Conservation (phyloP, 257 asterid genomes). For the Lithospermum erythrorhizon region DNA sequence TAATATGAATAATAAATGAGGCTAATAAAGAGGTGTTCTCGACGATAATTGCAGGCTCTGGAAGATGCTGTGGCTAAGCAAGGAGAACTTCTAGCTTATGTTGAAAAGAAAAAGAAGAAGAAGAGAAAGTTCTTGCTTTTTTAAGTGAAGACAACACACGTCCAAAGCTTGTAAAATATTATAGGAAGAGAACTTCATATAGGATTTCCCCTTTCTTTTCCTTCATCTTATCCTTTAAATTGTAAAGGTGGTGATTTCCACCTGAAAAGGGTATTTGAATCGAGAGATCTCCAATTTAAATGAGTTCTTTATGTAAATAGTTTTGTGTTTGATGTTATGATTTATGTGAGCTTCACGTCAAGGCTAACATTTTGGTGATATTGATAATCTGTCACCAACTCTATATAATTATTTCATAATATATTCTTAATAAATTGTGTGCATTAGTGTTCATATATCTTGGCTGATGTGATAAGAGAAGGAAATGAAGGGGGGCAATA, state of each 20-base stretch:
- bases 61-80: conserved; percentile 67
- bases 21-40: background rate
- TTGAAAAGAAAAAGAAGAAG: conserved; percentile 21
- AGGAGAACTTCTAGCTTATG: conserved; percentile 70
- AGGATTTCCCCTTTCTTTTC: background rate
- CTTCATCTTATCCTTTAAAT: background rate
- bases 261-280: background rate
- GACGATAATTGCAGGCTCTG: conserved; percentile 36
- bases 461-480: too few species aligned
- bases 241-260: too few species aligned
- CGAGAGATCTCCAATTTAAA: background rate
- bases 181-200: background rate
- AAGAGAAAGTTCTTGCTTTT: background rate
- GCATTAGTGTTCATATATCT: too few species aligned
- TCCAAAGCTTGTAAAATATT: background rate
- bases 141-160: background rate
- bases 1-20: too few species aligned
- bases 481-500: too few species aligned
- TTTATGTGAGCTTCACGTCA: too few species aligned
- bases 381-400: too few species aligned
- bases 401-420: too few species aligned
- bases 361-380: too few species aligned
- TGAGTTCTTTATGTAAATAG: background rate
- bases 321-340: too few species aligned
- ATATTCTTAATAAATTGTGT: too few species aligned